Evolutionary conservation across 2,329 filamentous ascomycete species (phyloP), one percentile per base, ranked within the genome.

Genomic region (Stagonosporopsis vannaccii): DNA sequence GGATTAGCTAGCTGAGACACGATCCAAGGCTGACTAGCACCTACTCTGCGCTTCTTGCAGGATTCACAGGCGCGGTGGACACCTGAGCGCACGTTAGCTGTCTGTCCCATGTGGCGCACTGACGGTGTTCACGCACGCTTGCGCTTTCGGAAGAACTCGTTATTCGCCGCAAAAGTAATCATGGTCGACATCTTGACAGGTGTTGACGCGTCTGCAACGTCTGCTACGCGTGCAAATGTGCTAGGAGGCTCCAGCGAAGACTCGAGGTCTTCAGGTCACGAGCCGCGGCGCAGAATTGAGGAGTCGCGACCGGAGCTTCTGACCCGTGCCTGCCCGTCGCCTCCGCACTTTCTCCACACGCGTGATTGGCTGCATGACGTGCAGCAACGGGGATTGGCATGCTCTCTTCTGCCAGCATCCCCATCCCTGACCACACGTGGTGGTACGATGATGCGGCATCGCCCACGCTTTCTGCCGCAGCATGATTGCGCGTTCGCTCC

Each of bases 111-210:
- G 46, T 46, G 45, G 60, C 60, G 62, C 56, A 56, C 52, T 58
- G 58, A 62, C 60, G 41, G 53, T 47, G 52, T 56, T 59, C 61
- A 47, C 68, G 57, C 61, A 73, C 77, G 70, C 60, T 78, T 79
- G 42, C 77, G 72, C 63, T 79, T 79, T 57, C 77, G 65, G 65
- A 78, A 78, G 63, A 76, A 76, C 57, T 78, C 76, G 62, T 77
- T 78, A 51, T 78, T 77, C n/a, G 77, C 76, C 23, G 77, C 76
- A 55, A 79, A 79, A 25, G 76, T 79, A 52, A 77, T 77, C 69
- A 78, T 77, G 22, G 71, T 75, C 41, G 75, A 76, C 76, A 78
- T 77, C 9, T 52, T 60, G 60, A 50, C 51, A 59, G 25, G 42
- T 51, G 26, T 36, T 33, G 17, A 48, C 30, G 54, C 48, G 60